Evolutionary conservation across 257 asterid genomes (phyloP).

Genomic region (Ballota nigra): DNA sequence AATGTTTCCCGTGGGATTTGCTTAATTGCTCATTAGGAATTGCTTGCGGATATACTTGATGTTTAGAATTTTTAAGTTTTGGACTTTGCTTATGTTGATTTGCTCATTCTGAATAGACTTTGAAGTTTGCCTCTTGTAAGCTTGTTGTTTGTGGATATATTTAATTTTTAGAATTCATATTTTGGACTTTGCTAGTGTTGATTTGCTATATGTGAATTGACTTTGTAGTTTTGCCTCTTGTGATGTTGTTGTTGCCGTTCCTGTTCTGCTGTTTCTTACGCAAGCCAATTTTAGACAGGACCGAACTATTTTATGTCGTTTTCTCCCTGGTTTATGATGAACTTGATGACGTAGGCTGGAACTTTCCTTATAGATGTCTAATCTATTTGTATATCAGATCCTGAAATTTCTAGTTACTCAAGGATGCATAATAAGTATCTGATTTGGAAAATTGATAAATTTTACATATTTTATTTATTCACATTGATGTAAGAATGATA

Average conservation of each 20-base stretch:
- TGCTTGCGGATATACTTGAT: not conserved
- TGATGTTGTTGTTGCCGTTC: not conserved
- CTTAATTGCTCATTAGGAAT: not conserved
- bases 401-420: not conserved
- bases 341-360: slow-evolving; percentile 4
- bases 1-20: slow-evolving; percentile 1
- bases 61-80: not conserved
- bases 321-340: slow-evolving; percentile 1
- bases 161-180: no score
- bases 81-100: slow-evolving; percentile 15
- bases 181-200: no score
- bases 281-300: not conserved
- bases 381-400: not conserved
- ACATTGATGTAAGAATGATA: not conserved
- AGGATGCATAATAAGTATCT: not conserved
- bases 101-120: slow-evolving; percentile 1
- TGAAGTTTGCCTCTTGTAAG: slow-evolving; percentile 8
- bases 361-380: slow-evolving; percentile 1
- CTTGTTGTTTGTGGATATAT: not conserved
- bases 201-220: slow-evolving; percentile 11
- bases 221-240: slow-evolving; percentile 12
- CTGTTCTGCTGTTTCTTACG: not conserved
- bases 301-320: not conserved
- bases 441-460: not conserved
- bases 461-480: not conserved